These are phyloP conservation scores for Amanita fuliginea DNA, from an alignment of 768 basidiomycete genomes.

Conservation along the genomic window DNA sequence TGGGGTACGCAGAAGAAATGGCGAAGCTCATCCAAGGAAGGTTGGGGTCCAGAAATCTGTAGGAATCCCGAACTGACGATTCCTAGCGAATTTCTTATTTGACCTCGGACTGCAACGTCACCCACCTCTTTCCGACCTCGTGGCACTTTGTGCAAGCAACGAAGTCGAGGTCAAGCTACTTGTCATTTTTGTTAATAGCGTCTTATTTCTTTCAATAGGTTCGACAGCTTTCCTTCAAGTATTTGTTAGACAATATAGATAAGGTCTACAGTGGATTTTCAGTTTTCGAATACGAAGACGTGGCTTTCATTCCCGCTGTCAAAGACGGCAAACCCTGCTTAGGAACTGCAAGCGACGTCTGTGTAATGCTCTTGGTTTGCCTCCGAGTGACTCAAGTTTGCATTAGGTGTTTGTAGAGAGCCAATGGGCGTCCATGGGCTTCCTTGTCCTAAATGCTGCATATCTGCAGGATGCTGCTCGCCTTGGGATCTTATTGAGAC, in stretches of 20 bases:
- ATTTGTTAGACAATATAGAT: constrained; percentile 66
- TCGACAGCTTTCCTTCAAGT: constrained; percentile 61
- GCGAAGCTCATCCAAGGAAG: constrained; percentile 79
- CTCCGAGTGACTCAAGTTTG: constrained; percentile 40
- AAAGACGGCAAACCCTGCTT: constrained; percentile 39
- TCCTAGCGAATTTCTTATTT: constrained; percentile 69
- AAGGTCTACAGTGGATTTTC: constrained; percentile 51
- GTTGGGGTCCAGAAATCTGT: constrained; percentile 23
- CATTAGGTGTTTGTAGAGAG: constrained; percentile 63
- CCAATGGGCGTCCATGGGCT: constrained; percentile 69
- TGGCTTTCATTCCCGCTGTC: constrained; percentile 74
- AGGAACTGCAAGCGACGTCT: constrained; percentile 56
- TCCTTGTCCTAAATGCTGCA: constrained; percentile 49
- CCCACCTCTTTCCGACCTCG: constrained; percentile 55
- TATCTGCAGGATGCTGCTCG: constrained; percentile 47
- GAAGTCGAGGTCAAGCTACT: constrained; percentile 24
- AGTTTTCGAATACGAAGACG: constrained; percentile 37
- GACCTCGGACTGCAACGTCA: constrained; percentile 55
- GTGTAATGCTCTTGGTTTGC: constrained; percentile 6
- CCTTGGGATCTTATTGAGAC: constrained; percentile 60
- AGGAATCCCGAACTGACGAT: constrained; percentile 2
- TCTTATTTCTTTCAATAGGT: constrained; percentile 15
- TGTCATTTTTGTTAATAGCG: neutral
- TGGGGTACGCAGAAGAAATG: constrained; percentile 79
- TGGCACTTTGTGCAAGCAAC: constrained; percentile 55